A percentile compares a stretch with the other conserved stretches of the same genome.
Evolutionary conservation across 208 protist genomes (phyloP).

Genomic region (Herpetomonas tarakana): DNA sequence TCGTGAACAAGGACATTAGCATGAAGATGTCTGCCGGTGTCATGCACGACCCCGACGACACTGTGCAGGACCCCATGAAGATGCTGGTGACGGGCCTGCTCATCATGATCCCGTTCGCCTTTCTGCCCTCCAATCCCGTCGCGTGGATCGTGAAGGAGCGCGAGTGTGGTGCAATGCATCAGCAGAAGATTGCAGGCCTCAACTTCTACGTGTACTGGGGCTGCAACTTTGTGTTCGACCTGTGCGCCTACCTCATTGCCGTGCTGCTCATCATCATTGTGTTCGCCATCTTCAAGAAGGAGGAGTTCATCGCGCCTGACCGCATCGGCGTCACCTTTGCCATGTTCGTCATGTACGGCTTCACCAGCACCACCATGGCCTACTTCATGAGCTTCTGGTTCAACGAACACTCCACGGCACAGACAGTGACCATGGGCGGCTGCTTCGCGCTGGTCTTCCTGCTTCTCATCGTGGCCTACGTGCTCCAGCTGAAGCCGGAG

Average conservation of each 20-base stretch:
- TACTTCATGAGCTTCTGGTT: conserved; percentile 57
- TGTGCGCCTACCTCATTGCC: conserved; percentile 32
- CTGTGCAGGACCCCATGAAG: conserved; percentile 15
- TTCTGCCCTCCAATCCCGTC: conserved; percentile 54
- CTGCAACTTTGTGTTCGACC: conserved; percentile 58
- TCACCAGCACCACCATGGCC: conserved; percentile 29
- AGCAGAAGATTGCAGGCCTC: conserved; percentile 48
- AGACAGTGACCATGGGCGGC: conserved; percentile 41
- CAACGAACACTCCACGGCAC: conserved; percentile 41
- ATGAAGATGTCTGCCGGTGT: not conserved
- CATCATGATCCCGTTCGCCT: conserved; percentile 63
- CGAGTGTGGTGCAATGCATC: conserved; percentile 35
- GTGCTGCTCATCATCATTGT: conserved; percentile 35
- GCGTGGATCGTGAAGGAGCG: conserved; percentile 54
- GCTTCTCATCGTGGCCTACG: conserved; percentile 23
- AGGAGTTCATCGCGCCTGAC: conserved; percentile 30
- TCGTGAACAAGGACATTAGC: not conserved
- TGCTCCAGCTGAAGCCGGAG: conserved; percentile 24
- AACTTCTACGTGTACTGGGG: conserved; percentile 47
- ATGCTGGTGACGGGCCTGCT: conserved; percentile 31
- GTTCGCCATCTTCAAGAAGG: conserved; percentile 28
- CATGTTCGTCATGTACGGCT: conserved; percentile 39
- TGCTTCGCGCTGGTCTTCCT: conserved; percentile 60
- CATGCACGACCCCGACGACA: not conserved
- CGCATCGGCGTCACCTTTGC: conserved; percentile 23